Evolutionary conservation across 495 filamentous ascomycete species (phyloP), one percentile per base, ranked within the genome.

Genomic region (Neurospora sublineolata): DNA sequence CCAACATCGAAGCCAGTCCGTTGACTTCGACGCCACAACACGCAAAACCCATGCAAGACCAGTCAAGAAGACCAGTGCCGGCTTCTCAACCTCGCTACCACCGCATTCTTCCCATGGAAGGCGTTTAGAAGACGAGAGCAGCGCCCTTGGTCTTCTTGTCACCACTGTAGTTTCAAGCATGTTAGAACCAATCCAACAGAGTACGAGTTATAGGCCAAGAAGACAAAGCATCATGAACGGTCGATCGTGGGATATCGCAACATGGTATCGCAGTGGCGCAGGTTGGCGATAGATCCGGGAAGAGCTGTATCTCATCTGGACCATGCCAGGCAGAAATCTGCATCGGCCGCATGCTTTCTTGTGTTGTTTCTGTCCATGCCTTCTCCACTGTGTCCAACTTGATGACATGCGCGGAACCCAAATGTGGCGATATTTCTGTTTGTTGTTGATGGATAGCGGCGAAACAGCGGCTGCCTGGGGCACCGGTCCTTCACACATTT

Each of bases 141-240:
- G 95, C 95, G 90, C 96, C 96, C 92, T 99, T 99, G 81, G 96
- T 99, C 93, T 99, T 99, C 93, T 99, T 99, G 90, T 99, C 96
- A 87, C 96, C 96, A 90, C 95, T 97, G 77, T 64, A 33, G 27
- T 84, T 81, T 73, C 67, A 70, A 72, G 67, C 27, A 10, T 27
- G 74, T 79, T 42, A 80, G 78, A 70, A 76, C 73, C 40, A 37
- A 14, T 36, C 76, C 74, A 77, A 74, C 73, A 12, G 37, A 70
- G 20, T 18, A 64, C 23, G 14, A 33, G 6, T 16, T 18, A 18
- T 33, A 9, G 27, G 27, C 3, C 52, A 18, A 64, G 27, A 64
- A 33, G 52, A 64, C 52, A 64, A 3, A 3, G 14, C 52, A 64
- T 64, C 27, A 64, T 64, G 14, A 33, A 4, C 14, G 14, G 14